These are phyloP conservation scores for Ampelocalamus luodianensis DNA, from an alignment of 176 grass and related monocot species.

Conservation along the genomic window DNA sequence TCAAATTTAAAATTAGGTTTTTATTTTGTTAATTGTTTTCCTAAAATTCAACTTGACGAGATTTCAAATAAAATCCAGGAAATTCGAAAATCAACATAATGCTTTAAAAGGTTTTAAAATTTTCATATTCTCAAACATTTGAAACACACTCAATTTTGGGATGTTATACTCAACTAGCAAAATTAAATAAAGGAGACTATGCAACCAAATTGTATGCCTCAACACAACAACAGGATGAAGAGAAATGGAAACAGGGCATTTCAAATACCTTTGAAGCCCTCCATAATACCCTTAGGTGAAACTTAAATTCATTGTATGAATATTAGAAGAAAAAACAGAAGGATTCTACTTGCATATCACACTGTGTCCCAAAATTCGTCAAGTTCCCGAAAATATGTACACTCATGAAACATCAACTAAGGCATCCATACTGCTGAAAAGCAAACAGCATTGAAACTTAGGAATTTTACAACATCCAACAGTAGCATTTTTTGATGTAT, in stretches of 20 bases:
- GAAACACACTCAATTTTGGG: no score
- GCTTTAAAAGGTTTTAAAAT: no score
- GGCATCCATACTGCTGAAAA: background rate
- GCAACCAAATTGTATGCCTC: background rate
- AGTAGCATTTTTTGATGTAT: background rate
- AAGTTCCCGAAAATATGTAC: constrained; percentile 3
- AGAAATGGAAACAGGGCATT: background rate
- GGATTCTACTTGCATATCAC: background rate
- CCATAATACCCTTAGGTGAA: background rate
- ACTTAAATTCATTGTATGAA: background rate
- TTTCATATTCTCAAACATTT: no score
- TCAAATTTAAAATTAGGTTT: no score
- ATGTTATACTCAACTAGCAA: background rate
- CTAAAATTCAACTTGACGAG: no score
- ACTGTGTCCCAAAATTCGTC: background rate
- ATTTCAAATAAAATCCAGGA: no score
- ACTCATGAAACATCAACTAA: background rate
- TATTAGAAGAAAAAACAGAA: background rate
- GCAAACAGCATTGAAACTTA: background rate
- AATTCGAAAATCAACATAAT: no score
- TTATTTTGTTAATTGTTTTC: no score
- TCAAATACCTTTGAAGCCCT: background rate
- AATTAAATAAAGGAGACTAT: background rate
- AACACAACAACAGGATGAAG: background rate
- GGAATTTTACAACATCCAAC: background rate